A percentile compares a stretch with the other conserved stretches of the same genome.
Conservation (phyloP, 176 grass and related monocot species). For the Pharus latifolius region DNA sequence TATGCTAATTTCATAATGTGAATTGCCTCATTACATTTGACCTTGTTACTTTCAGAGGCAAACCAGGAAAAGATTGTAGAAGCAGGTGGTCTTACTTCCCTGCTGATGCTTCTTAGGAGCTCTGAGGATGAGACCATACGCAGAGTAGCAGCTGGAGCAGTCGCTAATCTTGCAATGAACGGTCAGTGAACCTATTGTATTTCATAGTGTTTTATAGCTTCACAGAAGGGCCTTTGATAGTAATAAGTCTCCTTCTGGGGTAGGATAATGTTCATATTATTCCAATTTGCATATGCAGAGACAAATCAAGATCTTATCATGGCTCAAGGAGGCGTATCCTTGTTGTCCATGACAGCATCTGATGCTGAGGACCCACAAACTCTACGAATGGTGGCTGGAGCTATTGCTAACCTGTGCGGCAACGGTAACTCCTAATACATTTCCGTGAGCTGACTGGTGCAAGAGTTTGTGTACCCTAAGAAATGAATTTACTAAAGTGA, state of each 20-base stretch:
- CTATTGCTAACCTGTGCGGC: constrained; percentile 96
- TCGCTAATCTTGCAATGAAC: constrained; percentile 99
- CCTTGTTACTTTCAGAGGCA: constrained; percentile 63
- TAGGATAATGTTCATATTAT: constrained; percentile 9
- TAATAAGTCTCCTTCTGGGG: neutral
- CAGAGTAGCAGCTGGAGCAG: constrained; percentile 94
- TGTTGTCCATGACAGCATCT: constrained; percentile 91
- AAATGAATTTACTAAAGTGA: neutral
- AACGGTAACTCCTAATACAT: constrained; percentile 56
- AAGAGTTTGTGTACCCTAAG: neutral
- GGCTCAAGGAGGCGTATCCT: constrained; percentile 79
- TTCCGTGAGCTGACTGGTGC: constrained; percentile 1
- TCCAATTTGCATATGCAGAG: constrained; percentile 46
- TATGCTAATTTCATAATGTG: neutral
- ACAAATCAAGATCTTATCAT: constrained; percentile 99
- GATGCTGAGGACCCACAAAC: constrained; percentile 97
- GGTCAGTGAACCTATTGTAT: constrained; percentile 32
- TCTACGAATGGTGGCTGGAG: constrained; percentile 98
- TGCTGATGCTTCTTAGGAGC: constrained; percentile 81
- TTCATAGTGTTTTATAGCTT: constrained; percentile 16
- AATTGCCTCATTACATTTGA: constrained; percentile 1
- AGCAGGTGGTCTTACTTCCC: constrained; percentile 88
- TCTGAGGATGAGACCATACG: constrained; percentile 94
- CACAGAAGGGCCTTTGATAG: neutral
- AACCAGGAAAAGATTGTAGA: constrained; percentile 99